Conservation (phyloP, 306 rosid genomes). For the Vigna hirtella region DNA sequence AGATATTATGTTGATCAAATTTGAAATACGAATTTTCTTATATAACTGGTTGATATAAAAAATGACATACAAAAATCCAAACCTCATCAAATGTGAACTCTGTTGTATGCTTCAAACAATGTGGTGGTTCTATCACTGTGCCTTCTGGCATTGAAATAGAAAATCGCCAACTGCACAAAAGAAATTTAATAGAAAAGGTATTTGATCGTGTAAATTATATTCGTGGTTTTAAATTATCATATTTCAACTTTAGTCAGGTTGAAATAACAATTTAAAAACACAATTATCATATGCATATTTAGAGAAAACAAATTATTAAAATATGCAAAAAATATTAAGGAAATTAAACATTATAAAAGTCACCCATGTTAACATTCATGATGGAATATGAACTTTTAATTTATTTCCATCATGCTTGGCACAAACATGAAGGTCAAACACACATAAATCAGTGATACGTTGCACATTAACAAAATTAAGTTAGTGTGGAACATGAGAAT, state of each 20-base stretch:
- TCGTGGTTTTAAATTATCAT: not conserved
- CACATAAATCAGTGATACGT: not conserved
- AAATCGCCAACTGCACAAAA: constrained; percentile 75
- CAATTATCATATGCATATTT: too few relatives aligned
- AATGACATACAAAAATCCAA: not conserved
- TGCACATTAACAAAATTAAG: not conserved
- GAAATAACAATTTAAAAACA: too few relatives aligned
- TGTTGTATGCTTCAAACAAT: constrained; percentile 66
- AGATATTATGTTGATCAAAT: constrained; percentile 11
- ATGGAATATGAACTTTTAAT: constrained; percentile 4
- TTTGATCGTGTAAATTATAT: not conserved
- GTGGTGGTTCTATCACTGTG: constrained; percentile 61
- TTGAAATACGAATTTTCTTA: not conserved
- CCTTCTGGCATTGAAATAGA: constrained; percentile 72
- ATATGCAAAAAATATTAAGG: not conserved
- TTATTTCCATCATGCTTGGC: not conserved
- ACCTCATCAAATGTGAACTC: constrained; percentile 78
- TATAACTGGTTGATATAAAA: not conserved
- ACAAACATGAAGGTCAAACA: not conserved
- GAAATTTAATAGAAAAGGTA: constrained; percentile 13
- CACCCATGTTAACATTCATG: not conserved
- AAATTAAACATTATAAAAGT: not conserved
- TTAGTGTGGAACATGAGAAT: not conserved
- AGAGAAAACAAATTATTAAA: not conserved
- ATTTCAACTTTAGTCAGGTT: not conserved